Base-by-base conservation (phyloP, 1,284 basidiomycete species). In the Tremellales sp. region DNA sequence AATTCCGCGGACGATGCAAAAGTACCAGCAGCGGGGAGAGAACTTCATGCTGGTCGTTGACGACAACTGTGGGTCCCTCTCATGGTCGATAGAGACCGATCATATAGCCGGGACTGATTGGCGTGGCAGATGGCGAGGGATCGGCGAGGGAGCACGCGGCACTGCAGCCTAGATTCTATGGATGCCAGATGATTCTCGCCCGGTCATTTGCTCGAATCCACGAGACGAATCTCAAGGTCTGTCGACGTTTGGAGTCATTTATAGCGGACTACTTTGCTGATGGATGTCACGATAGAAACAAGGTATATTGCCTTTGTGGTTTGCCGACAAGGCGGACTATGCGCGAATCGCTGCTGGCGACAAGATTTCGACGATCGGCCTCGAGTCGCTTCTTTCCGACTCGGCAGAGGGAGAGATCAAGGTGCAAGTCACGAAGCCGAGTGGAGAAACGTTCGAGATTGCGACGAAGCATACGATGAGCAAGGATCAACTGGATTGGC, bases 131-230 rank as follows among this genome's bases (percentile, higher is more conserved):
- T 68, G 95, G 95, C 4, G 95, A 99, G 72, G 95, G 94, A 25
- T 69, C 71, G 19, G 72, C 72, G 5, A 82, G 95, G 50, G 95
- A 98, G 73, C 95, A 98, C 71, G 95, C 95, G 27, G 92, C 93
- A 13, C 78, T 98, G 27, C 95, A 98, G 70, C 95, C 94, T 40
- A 82, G 95, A 13, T 95, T 94, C 77, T 94, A 95, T 65, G 87
- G 88, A 24, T 90, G 87, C 62, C 80, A 78, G 6, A 75, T 90
- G 75, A 90, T 93, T 60, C 72, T 92, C 45, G 87, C 88, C 0
- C 80, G 91, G 27, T 97, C 92, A 3, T 98, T 99, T 63, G 95
- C 95, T 54, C 87, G 95, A 56, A 99, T 99, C 53, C 95, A 99
- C 74, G 91, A 97, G 75, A 97, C 93, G 12, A 97, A 97, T 74